Evolutionary conservation across 306 rosid species (phyloP).

Genomic region (Ormosia emarginata): DNA sequence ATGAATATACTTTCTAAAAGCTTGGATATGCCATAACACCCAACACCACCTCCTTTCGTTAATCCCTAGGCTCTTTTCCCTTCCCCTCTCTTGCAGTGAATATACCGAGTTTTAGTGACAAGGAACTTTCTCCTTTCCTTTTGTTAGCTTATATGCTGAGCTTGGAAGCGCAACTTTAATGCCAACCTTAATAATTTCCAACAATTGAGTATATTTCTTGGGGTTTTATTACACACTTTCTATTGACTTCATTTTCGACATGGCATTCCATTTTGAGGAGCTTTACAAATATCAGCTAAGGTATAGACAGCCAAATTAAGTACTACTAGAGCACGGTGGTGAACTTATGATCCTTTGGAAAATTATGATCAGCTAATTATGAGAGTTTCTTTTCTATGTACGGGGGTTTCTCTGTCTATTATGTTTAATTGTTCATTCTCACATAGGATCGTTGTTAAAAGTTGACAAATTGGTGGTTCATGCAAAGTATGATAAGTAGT

Average conservation of each 20-base stretch:
- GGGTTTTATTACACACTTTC: not conserved
- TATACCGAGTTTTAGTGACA: slow-evolving; percentile 36
- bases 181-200: not conserved
- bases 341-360: not conserved
- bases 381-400: not conserved
- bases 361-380: not conserved
- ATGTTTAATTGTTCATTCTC: not conserved
- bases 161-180: slow-evolving; percentile 16
- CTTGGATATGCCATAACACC: slow-evolving; percentile 71
- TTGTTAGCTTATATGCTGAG: slow-evolving; percentile 26
- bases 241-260: not conserved
- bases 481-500: not conserved
- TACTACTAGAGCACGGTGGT: not conserved
- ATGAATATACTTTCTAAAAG: slow-evolving; percentile 83
- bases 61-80: slow-evolving; percentile 68
- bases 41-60: slow-evolving; percentile 59
- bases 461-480: not conserved
- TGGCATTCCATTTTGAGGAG: not conserved
- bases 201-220: not conserved
- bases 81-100: slow-evolving; percentile 38
- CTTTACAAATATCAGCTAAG: not conserved
- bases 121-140: slow-evolving; percentile 42
- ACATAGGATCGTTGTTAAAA: not conserved
- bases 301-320: not conserved
- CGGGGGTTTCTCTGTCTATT: not conserved